Base-by-base conservation (phyloP, 805 yeast genomes). In the Isabelozyma heimii region DNA sequence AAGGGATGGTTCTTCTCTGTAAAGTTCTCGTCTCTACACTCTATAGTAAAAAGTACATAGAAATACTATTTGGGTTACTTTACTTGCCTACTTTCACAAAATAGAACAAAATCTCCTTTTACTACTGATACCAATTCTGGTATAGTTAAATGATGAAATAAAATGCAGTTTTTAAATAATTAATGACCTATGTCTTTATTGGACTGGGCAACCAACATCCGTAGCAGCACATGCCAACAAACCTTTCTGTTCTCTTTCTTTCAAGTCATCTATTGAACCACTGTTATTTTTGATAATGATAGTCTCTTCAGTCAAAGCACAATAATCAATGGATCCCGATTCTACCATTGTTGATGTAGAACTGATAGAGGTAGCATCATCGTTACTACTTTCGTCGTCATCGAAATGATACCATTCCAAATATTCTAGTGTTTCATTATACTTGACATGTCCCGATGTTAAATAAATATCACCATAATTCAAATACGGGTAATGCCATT, bases 371-470 rank as follows among this genome's bases (percentile, higher is more conserved):
- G 48, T 42, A 3, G 50, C 55, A 33, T 55, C 56, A 8, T 52
- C 59, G 14, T 55, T 40, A 13, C 10, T 13, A 30, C 10, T 13
- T 38, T 45, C 43, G 37, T 38, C 48, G 2, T 46, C 54, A 13
- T 45, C 52, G 2, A 67, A 77, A 60, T 88, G 94, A 58, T 74
- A 74, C 97, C 97, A 90, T 56, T 80, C 84, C 40, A 90, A 62
- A 30, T 80, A 66, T 54, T 86, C 89, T 16, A 69, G 62, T 3
- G 72, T 63, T 16, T 74, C 71, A 57, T 83, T 80, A 54, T 77
- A 77, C 43, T 73, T 72, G 56, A 84, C 80, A 10, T 64, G 61
- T 0, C 96, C 96, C 1, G 82, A 69, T 3, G 83, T 73, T 12
- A 82, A 69, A 14, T 69, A 70, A 7, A 88, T 74, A 13, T 75